These are phyloP conservation scores for Galerina marginata DNA, from an alignment of 768 basidiomycete genomes.

Conservation along the genomic window DNA sequence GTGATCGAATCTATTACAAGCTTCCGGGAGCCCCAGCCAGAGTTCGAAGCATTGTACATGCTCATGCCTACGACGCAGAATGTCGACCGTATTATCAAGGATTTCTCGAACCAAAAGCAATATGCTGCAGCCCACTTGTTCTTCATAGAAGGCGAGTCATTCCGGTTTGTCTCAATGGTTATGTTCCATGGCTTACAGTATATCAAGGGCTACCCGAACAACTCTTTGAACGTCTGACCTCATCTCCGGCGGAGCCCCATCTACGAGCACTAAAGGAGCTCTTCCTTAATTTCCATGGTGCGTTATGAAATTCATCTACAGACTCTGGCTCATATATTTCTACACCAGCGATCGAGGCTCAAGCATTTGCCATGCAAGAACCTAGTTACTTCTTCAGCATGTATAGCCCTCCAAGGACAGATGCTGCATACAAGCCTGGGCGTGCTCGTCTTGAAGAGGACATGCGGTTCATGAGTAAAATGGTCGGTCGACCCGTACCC, in stretches of 20 bases:
- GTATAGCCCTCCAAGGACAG: slow-evolving; percentile 82
- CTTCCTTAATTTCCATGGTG: slow-evolving; percentile 93
- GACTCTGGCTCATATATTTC: slow-evolving; percentile 6
- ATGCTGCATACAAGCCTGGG: slow-evolving; percentile 67
- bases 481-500: slow-evolving; percentile 47
- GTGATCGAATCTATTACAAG: slow-evolving; percentile 92
- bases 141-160: slow-evolving; percentile 80
- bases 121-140: slow-evolving; percentile 90
- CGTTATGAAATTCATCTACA: slow-evolving; percentile 30
- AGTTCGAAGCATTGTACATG: slow-evolving; percentile 91
- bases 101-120: slow-evolving; percentile 69
- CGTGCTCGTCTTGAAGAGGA: slow-evolving; percentile 88
- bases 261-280: slow-evolving; percentile 84
- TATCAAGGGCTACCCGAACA: slow-evolving; percentile 73
- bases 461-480: slow-evolving; percentile 73
- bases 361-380: slow-evolving; percentile 79
- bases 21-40: slow-evolving; percentile 80
- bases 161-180: background rate
- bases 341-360: slow-evolving; percentile 77
- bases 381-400: slow-evolving; percentile 88
- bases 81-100: slow-evolving; percentile 86
- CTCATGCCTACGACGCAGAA: slow-evolving; percentile 96
- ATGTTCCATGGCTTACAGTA: slow-evolving; percentile 3
- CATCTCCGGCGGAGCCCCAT: slow-evolving; percentile 77
- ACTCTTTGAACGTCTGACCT: slow-evolving; percentile 75